Base-by-base conservation (phyloP, 257 asterid species). In the Nyctanthes arbortristis region DNA sequence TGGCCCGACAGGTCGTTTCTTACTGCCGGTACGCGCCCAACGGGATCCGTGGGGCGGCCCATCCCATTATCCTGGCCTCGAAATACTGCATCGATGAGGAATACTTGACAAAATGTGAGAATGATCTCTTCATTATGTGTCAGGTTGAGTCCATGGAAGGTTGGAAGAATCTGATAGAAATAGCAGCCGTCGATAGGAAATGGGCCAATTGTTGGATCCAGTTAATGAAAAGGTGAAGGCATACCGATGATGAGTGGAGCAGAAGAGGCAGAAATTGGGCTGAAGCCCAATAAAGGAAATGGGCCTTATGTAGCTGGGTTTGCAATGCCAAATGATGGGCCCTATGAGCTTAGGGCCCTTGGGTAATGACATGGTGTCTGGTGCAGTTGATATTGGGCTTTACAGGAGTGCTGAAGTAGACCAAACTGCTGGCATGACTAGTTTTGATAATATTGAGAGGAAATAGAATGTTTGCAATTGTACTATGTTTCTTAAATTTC, bases 321-420 rank as follows among this genome's bases (percentile, higher is more conserved):
- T 65, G 39, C 71, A 1, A 72, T 72, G 72, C 61, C 62, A 7
- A 60, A 66, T 33, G 78, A 73, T 47, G 69, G 78, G 14, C 64
- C 69, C 3, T 1, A 57, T 25, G 67, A 65, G 25, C 54, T 74
- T 2, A 37, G 69, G 69, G 58, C 56, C 2, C 65, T 65, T 47
- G 73, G 73, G 9, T 60, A 66, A n/a, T 30, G 34, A 67, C 8
- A 33, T 61, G 74, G 58, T 73, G n/a, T 67, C 65, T 0, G 37
- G 78, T 67, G 68, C 47, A 22, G 65, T 59, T 66, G 59, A 67
- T 67, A 61, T 67, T 47, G 78, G 78, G 69, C 78, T 60, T 16
- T 60, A 47, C 35, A 24, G 69, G 12, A 35, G 18, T 6, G 73
- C 66, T 1, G 12, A 31, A 47, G 16, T 40, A 40, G 52, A 40